These are phyloP conservation scores for Aristolochia californica DNA, from an alignment of 164 flowering plant species.

Conservation along the genomic window DNA sequence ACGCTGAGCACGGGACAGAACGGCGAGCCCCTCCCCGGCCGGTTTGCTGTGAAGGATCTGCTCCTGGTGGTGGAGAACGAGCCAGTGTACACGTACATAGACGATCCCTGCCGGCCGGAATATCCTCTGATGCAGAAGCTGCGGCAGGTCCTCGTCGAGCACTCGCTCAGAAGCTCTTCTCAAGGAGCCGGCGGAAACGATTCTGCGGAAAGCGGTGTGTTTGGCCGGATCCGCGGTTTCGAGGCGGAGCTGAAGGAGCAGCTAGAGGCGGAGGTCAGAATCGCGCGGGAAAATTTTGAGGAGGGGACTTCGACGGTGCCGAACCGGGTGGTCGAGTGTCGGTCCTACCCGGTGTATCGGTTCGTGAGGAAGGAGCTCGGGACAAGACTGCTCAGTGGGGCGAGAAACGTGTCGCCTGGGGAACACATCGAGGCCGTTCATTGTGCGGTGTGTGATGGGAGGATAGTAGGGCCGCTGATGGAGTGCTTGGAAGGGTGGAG, in stretches of 20 bases:
- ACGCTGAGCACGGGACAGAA: slow-evolving; percentile 11
- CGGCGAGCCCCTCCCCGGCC: slow-evolving; percentile 16
- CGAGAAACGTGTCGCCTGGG: slow-evolving; percentile 11
- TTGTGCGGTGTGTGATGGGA: slow-evolving; percentile 13
- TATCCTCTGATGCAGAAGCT: slow-evolving; percentile 16
- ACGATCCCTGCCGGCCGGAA: slow-evolving; percentile 12
- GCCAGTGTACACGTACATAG: slow-evolving; percentile 10
- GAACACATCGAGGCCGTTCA: slow-evolving; percentile 15
- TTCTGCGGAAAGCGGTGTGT: background rate
- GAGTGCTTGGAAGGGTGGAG: slow-evolving; percentile 15
- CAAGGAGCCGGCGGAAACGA: background rate
- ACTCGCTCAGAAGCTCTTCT: slow-evolving; percentile 4
- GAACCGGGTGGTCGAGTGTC: slow-evolving; percentile 10
- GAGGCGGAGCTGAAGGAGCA: slow-evolving; percentile 14
- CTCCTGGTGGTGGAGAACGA: slow-evolving; percentile 13
- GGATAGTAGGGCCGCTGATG: slow-evolving; percentile 10
- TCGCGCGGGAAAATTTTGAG: slow-evolving; percentile 9
- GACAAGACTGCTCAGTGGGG: slow-evolving; percentile 11
- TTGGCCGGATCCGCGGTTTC: slow-evolving; percentile 9
- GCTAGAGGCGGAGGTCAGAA: slow-evolving; percentile 2
- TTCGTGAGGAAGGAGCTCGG: slow-evolving; percentile 11
- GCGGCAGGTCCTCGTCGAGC: slow-evolving; percentile 13
- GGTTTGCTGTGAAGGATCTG: slow-evolving; percentile 13
- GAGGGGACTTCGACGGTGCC: slow-evolving; percentile 5
- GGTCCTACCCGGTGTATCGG: slow-evolving; percentile 14